Base-by-base conservation (phyloP, 2,329 filamentous ascomycete species). In the Claviceps humidiphila region DNA sequence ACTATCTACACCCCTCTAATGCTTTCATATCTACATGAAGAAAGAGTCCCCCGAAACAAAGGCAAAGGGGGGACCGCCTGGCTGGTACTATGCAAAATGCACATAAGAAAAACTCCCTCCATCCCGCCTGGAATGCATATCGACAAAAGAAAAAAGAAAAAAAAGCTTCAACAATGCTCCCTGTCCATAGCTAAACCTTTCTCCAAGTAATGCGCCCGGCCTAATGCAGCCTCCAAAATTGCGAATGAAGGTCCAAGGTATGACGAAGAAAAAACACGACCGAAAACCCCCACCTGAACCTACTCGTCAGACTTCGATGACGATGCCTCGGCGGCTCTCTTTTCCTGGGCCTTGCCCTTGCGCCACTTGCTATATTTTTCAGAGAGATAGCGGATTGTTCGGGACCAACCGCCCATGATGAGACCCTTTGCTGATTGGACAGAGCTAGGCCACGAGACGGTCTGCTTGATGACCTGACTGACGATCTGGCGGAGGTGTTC, bases 391-490 rank as follows among this genome's bases (percentile, higher is more conserved):
- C 82, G 78, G 72, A 78, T 77, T 5, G 84, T 84, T 60, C 83
- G 80, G 6, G 72, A 64, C 16, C 86, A 65, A 0, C 93, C 94
- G 0, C 86, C 83, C 2, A 89, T 97, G 45, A 96, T 66, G 1
- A 86, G 66, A 2, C 89, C 84, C 70, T 98, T 98, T 56, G 91
- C 64, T 51, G 83, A 93, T 68, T 98, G 91, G 5, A 82, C 82
- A 2, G 87, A 89, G 61, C 89, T 93, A 0, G 93, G 90, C 93
- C 93, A 97, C 52, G 81, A 80, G 60, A 97, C 88, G 0, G 94
- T 97, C 64, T 86, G 85, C 63, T 82, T 85, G 62, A 98, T 90
- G 42, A 89, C 85, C 40, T 76, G 74, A 38, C 83, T 78, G 17
- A 97, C 81, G 58, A 85, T 83, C 26, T 79, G 72, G 43, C 76